Percentiles rank a stretch among this genome's conserved stretches.
These are phyloP conservation scores for Achaetomiella virescens DNA, from an alignment of 495 filamentous ascomycete species.

Conservation along the genomic window DNA sequence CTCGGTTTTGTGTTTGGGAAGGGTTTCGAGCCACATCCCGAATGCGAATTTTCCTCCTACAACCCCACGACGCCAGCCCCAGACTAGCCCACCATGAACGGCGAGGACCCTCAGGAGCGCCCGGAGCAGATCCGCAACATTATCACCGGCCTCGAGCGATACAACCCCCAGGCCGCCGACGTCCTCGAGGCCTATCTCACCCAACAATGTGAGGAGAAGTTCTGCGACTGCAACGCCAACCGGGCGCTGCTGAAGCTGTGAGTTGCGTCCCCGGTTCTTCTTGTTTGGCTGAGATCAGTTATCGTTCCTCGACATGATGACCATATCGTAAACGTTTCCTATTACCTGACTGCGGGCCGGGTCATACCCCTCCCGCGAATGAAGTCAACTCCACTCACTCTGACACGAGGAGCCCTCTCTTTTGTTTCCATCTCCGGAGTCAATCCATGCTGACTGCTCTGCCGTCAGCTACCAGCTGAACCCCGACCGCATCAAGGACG, in stretches of 20 bases:
- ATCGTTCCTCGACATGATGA: slow-evolving; percentile 54
- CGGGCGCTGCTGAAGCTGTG: slow-evolving; percentile 95
- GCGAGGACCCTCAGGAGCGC: slow-evolving; percentile 56
- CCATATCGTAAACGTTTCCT: slow-evolving; percentile 82
- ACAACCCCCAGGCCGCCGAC: slow-evolving; percentile 94
- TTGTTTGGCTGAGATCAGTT: neutral
- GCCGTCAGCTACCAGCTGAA: slow-evolving; percentile 88
- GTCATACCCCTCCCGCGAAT: slow-evolving; percentile 41
- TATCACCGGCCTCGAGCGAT: slow-evolving; percentile 91
- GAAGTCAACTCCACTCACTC: slow-evolving; percentile 55
- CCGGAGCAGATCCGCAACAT: slow-evolving; percentile 87
- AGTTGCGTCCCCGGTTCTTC: slow-evolving; percentile 39
- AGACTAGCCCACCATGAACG: slow-evolving; percentile 44
- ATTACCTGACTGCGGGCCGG: slow-evolving; percentile 74
- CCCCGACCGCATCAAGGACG: slow-evolving; percentile 92
- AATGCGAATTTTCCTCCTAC: slow-evolving; percentile 15
- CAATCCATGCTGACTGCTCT: slow-evolving; percentile 7
- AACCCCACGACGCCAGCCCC: slow-evolving; percentile 17
- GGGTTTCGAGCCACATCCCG: slow-evolving; percentile 20
- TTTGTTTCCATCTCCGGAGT: neutral
- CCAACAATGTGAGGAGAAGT: slow-evolving; percentile 90
- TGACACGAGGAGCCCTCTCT: slow-evolving; percentile 37
- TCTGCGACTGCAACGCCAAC: slow-evolving; percentile 94
- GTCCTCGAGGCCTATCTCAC: slow-evolving; percentile 92
- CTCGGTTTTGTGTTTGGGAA: slow-evolving; percentile 16